Conservation (phyloP, 805 yeast genomes). For the Wickerhamiella lipophila region DNA sequence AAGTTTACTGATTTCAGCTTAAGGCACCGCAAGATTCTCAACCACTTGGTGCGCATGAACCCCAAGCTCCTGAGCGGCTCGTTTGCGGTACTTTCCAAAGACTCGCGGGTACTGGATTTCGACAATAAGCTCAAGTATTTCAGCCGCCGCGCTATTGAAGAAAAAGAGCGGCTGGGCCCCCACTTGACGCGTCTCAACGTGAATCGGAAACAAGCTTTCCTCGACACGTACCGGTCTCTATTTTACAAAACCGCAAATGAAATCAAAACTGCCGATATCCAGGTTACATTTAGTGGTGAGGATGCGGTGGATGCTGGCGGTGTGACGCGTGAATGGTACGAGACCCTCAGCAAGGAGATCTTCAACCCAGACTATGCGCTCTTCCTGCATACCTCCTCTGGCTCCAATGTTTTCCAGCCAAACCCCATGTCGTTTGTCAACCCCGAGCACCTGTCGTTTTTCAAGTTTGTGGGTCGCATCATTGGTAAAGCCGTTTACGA, state of each 20-base stretch:
- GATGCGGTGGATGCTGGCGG: slow-evolving; percentile 99
- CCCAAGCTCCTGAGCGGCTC: slow-evolving; percentile 95
- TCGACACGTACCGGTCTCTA: slow-evolving; percentile 75
- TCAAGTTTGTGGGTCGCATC: slow-evolving; percentile 85
- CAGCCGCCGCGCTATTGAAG: slow-evolving; percentile 42
- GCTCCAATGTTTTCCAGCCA: slow-evolving; percentile 89
- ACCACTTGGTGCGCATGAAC: slow-evolving; percentile 81
- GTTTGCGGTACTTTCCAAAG: slow-evolving; percentile 73
- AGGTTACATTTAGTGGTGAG: slow-evolving; percentile 80
- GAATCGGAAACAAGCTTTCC: slow-evolving; percentile 79
- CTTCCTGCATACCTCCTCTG: slow-evolving; percentile 82
- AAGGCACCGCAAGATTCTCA: slow-evolving; percentile 73
- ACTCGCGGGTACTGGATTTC: slow-evolving; percentile 82
- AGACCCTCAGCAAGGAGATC: slow-evolving; percentile 85
- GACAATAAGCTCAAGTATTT: slow-evolving; percentile 86
- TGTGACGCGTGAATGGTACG: slow-evolving; percentile 94
- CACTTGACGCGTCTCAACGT: slow-evolving; percentile 51
- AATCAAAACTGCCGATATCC: slow-evolving; percentile 37
- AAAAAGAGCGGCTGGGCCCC: slow-evolving; percentile 18
- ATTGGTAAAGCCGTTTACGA: slow-evolving; percentile 92
- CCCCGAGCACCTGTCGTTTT: slow-evolving; percentile 85
- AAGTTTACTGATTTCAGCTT: slow-evolving; percentile 79
- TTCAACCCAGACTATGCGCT: slow-evolving; percentile 91
- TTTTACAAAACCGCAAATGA: slow-evolving; percentile 68
- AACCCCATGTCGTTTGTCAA: slow-evolving; percentile 83